Base-by-base conservation (phyloP, 768 basidiomycete species). In the Boletus fagicola region DNA sequence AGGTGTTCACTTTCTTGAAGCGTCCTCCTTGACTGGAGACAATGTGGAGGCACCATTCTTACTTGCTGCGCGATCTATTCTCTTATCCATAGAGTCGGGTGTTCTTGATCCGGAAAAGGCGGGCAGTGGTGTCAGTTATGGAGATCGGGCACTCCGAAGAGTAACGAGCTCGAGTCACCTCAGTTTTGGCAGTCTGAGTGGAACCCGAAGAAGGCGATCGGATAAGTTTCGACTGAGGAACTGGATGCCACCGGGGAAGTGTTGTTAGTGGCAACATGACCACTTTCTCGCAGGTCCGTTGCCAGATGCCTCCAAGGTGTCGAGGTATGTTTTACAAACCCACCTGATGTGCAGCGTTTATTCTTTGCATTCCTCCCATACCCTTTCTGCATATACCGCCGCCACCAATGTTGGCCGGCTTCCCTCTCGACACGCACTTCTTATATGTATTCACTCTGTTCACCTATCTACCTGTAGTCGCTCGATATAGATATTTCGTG, bases 21-120 rank as follows among this genome's bases (percentile, higher is more conserved):
- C 89, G 0, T 98, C 97, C 0, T 96, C 94, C 10, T 72, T 96
- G 56, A 87, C 87, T 4, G 95, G 96, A 40, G 92, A 94, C 62
- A 98, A 98, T 66, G 89, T 95, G 51, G 90, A 94, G 67, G 89
- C 94, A 40, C 97, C 97, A 0, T 99, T 99, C 74, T 75, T 92
- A 48, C 77, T 91, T 44, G 87, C 90, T 22, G 91, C 94, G 30
- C 85, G 94, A 53, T 88, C 91, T 9, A 94, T 97, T 62, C 78
- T 98, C 53, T 79, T 94, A 24, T 84, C 92, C 22, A 94, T 98
- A 65, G 95, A 98, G 74, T 89, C 92, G 16, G 94, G 94, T 28
- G 78, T 79, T 16, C 80, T 98, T 39, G 93, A 98, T 73, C 96
- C 96, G 42, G 95, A 98, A 75, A 90, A 91, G 68, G 84, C 92